phyloP scores from a whole-genome alignment of 31 red algal genomes.

The Odonthalia washingtoniensis region DNA sequence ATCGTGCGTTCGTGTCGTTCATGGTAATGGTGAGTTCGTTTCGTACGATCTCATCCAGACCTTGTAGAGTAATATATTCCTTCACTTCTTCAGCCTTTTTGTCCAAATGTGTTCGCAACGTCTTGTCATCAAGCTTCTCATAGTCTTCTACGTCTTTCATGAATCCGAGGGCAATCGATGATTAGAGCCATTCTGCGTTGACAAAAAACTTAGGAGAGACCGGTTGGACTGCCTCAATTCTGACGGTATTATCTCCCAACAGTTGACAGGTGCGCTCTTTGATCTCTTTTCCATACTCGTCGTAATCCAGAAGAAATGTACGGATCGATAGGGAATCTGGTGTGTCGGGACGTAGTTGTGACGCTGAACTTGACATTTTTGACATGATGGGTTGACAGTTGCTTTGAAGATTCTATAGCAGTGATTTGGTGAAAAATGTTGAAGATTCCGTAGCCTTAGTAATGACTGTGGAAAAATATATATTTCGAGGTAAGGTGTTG shows the following conservation, averaged over 20 bases:
- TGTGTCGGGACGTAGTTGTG: too few relatives aligned
- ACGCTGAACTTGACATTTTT: too few relatives aligned
- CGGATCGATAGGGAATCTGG: neutral
- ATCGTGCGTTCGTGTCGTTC: neutral
- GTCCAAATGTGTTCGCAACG: neutral
- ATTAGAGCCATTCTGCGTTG: constrained; percentile 11
- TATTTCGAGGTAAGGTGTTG: too few relatives aligned
- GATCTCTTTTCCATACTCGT: neutral
- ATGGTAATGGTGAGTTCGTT: constrained; percentile 16
- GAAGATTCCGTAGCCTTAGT: too few relatives aligned
- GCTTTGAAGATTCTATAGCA: too few relatives aligned
- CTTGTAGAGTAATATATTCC: neutral
- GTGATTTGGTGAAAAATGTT: too few relatives aligned
- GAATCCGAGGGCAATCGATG: neutral
- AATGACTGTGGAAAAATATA: too few relatives aligned
- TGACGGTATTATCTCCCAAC: neutral
- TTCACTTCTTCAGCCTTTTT: constrained; percentile 3
- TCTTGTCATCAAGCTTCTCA: neutral
- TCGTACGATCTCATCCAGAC: neutral
- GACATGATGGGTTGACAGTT: too few relatives aligned
- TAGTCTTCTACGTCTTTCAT: neutral
- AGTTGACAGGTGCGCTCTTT: neutral
- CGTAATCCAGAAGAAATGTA: neutral
- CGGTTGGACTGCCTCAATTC: neutral
- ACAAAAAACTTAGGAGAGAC: constrained; percentile 13